Base-by-base conservation (phyloP, 2,329 filamentous ascomycete species). In the Drechslerella dactyloides region DNA sequence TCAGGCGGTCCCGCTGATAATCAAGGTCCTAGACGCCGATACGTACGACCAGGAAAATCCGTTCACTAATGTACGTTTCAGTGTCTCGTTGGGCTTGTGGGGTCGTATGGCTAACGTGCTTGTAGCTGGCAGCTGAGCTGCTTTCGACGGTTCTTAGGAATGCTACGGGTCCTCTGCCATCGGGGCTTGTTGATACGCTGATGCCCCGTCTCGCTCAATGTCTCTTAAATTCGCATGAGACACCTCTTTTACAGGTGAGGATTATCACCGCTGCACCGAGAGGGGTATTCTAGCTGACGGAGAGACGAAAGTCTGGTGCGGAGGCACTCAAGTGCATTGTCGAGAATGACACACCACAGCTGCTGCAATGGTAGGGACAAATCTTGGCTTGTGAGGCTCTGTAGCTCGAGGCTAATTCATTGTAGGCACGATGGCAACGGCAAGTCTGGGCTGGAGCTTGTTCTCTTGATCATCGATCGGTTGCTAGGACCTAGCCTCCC, bases 381-480 rank as follows among this genome's bases (percentile, higher is more conserved):
- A 15, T 48, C 6, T 46, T 33, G 1, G 1, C 4, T 4, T 5
- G 46, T n/a, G 21, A 35, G 8, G 33, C 2, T 21, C 19, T 27
- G 8, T 30, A 8, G 24, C n/a, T 42, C 21, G 19, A n/a, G 23
- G 15, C 46, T 61, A 44, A 55, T 23, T 21, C 40, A 15, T 27
- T 42, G 7, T 17, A 40, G 69, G 70, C 68, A 56, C 37, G 91
- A 96, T 77, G 86, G 88, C 74, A 86, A 84, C 50, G 90, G 90
- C 44, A 91, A 91, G 76, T 90, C 87, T 40, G 93, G 93, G 15
- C 84, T 97, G 10, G 93, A 97, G 79, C 88, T 96, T 30, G 91
- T 91, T 68, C 85, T 99, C 53, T 86, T 91, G 74, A 94, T 99
- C 76, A 91, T 99, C 74, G 94, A 97, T 79, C 90, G 93, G 53